phyloP scores from a whole-genome alignment of 140 eudicot genomes.

The Anethum foeniculum region DNA sequence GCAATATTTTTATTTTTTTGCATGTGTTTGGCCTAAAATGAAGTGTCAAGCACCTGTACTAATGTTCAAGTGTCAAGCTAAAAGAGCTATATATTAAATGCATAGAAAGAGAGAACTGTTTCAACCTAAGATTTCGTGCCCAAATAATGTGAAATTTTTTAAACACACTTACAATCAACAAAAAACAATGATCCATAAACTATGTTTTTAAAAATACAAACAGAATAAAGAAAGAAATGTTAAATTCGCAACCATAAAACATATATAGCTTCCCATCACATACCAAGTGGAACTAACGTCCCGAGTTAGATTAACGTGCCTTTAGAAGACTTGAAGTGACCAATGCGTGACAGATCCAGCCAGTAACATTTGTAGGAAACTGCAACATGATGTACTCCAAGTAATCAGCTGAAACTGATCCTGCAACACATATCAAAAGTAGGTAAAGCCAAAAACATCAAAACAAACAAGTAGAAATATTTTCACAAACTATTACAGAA shows the following conservation, averaged over 20 bases:
- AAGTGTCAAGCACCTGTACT: neutral
- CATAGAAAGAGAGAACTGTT: neutral
- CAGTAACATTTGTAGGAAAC: constrained; percentile 95
- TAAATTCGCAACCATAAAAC: neutral
- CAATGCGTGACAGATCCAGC: constrained; percentile 91
- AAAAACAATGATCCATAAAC: neutral
- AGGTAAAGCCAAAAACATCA: neutral
- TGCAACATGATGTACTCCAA: constrained; percentile 84
- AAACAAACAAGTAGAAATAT: neutral
- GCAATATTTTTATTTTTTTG: neutral
- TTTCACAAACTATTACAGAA: neutral
- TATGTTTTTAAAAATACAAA: neutral
- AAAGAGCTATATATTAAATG: neutral
- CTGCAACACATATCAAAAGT: constrained; percentile 32
- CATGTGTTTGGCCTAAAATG: neutral
- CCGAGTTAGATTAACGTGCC: constrained; percentile 77
- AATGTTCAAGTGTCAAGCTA: neutral
- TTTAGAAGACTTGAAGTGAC: constrained; percentile 96
- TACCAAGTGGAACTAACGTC: constrained; percentile 39
- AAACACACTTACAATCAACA: neutral
- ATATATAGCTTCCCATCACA: constrained; percentile 16
- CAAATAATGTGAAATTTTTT: neutral
- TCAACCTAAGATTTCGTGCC: neutral
- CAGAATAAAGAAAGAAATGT: neutral
- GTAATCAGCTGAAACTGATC: constrained; percentile 92